Evolutionary conservation across 2,329 filamentous ascomycete species (phyloP).

Genomic region (Sarocladiaceae sp.): DNA sequence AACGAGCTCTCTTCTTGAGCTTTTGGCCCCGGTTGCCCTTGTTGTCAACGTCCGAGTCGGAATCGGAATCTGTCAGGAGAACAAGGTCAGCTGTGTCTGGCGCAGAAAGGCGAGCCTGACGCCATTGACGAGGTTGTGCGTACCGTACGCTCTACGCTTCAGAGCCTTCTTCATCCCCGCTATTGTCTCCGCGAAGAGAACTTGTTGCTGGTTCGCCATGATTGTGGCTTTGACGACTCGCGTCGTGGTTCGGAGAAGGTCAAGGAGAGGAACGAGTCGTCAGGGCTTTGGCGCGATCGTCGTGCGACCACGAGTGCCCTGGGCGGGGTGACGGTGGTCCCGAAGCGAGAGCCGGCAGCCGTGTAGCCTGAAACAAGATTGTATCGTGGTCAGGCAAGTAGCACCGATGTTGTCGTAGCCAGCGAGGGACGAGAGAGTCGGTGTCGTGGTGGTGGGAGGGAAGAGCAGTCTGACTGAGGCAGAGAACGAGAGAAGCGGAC

Average conservation of each 20-base stretch:
- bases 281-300: too few relatives aligned
- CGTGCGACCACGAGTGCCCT: not conserved
- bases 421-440: not conserved
- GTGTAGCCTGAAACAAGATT: not conserved
- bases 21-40: constrained; percentile 73
- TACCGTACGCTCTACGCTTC: constrained; percentile 58
- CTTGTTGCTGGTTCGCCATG: constrained; percentile 46
- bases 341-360: too few relatives aligned
- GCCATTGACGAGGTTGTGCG: constrained; percentile 10
- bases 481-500: not conserved
- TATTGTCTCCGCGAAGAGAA: constrained; percentile 60
- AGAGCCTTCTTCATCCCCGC: constrained; percentile 62
- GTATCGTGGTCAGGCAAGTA: too few relatives aligned
- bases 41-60: constrained; percentile 64
- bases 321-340: not conserved
- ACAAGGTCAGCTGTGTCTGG: constrained; percentile 19
- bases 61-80: constrained; percentile 60
- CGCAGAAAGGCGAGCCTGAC: too few relatives aligned
- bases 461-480: too few relatives aligned
- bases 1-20: constrained; percentile 67
- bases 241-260: constrained; percentile 64
- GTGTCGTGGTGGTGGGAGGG: not conserved
- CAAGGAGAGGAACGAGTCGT: too few relatives aligned
- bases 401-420: not conserved
- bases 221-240: constrained; percentile 53